phyloP scores from a whole-genome alignment of 345 rosid species.

The Sisymbrium irio region DNA sequence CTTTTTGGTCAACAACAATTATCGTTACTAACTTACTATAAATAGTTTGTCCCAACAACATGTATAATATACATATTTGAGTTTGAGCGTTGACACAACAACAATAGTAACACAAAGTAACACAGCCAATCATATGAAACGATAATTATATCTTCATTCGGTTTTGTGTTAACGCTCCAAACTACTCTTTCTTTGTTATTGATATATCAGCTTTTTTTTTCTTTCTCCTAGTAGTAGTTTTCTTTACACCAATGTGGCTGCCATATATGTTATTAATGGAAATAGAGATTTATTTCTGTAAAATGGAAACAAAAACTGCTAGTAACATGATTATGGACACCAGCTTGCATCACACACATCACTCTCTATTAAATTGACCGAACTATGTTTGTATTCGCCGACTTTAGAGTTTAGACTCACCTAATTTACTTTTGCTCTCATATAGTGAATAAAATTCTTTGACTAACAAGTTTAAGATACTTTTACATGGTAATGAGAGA shows the following conservation, averaged over 20 bases:
- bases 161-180: background rate
- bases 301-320: background rate
- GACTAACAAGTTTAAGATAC: background rate
- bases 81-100: background rate
- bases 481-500: background rate
- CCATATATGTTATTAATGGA: background rate
- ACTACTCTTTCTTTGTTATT: too few species aligned
- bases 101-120: too few species aligned
- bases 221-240: background rate
- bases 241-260: background rate
- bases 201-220: background rate
- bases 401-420: conserved; percentile 10
- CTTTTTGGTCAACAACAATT: too few species aligned
- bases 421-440: background rate
- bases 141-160: background rate
- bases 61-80: too few species aligned
- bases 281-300: background rate
- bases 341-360: conserved; percentile 14
- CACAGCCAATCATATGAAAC: background rate
- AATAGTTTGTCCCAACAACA: too few species aligned
- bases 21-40: too few species aligned
- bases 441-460: background rate
- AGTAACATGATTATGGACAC: conserved; percentile 2
- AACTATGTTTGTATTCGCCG: background rate
- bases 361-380: background rate